phyloP scores from a whole-genome alignment of 2,329 filamentous ascomycete species.

The Hyphodiscus sp. region DNA sequence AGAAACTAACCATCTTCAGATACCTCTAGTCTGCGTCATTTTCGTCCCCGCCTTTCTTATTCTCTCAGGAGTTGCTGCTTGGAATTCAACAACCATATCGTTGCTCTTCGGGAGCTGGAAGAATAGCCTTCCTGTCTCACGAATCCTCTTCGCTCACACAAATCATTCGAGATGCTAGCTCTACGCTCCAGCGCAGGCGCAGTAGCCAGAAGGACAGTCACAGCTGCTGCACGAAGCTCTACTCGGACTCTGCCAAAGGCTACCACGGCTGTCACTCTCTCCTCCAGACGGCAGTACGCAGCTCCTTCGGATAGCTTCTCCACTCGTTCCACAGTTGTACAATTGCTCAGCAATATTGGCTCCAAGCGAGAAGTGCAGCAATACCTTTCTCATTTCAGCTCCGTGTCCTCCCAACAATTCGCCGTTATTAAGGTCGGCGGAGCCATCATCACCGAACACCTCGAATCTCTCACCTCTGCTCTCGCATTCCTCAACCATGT shows the following conservation, averaged over 20 bases:
- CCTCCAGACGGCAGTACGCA: slow-evolving; percentile 25
- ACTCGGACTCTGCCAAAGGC: slow-evolving; percentile 25
- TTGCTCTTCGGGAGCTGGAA: slow-evolving; percentile 25
- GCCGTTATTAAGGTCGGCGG: slow-evolving; percentile 98
- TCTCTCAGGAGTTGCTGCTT: slow-evolving; percentile 15
- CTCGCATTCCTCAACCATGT: slow-evolving; percentile 92
- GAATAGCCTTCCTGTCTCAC: slow-evolving; percentile 10
- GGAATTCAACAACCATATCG: slow-evolving; percentile 17
- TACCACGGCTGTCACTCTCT: slow-evolving; percentile 20
- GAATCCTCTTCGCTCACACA: slow-evolving; percentile 18
- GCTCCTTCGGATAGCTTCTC: slow-evolving; percentile 27
- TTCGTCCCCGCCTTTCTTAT: slow-evolving; percentile 25
- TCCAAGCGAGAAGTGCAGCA: slow-evolving; percentile 96
- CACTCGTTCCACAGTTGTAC: slow-evolving; percentile 76
- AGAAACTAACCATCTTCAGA: background rate
- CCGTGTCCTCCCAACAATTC: slow-evolving; percentile 93
- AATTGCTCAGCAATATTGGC: slow-evolving; percentile 89
- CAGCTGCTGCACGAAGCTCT: slow-evolving; percentile 16
- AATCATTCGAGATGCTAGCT: slow-evolving; percentile 27
- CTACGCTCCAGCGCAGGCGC: slow-evolving; percentile 26
- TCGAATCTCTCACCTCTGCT: slow-evolving; percentile 84
- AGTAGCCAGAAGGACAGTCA: slow-evolving; percentile 27
- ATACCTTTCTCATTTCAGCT: slow-evolving; percentile 95
- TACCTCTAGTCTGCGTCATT: slow-evolving; percentile 22
- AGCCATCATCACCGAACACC: slow-evolving; percentile 88